Conservation (phyloP, 2,329 filamentous ascomycete genomes). For the Exophiala alcalophila region DNA sequence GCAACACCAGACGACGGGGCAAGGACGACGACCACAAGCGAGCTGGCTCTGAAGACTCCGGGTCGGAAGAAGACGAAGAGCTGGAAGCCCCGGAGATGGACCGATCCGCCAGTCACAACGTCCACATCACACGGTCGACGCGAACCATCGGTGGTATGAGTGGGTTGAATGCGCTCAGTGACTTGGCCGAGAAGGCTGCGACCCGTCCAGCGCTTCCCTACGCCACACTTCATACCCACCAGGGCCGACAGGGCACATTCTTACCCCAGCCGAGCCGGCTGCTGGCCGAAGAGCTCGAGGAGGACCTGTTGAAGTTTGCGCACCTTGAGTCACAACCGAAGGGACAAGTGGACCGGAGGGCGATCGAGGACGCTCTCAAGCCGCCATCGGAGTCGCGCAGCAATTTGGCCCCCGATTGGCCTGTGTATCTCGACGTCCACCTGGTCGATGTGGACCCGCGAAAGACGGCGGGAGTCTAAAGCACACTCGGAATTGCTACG, state of each 20-base stretch:
- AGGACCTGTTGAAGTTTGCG: slow-evolving; percentile 44
- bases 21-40: slow-evolving; percentile 42
- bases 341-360: slow-evolving; percentile 42
- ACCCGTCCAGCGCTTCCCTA: slow-evolving; percentile 47
- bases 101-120: slow-evolving; percentile 56
- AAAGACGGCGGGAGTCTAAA: slow-evolving; percentile 16
- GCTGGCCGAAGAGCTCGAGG: slow-evolving; percentile 48
- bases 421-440: slow-evolving; percentile 43
- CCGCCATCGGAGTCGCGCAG: slow-evolving; percentile 30
- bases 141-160: slow-evolving; percentile 49
- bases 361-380: slow-evolving; percentile 38
- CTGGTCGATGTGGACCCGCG: slow-evolving; percentile 37
- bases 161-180: slow-evolving; percentile 54
- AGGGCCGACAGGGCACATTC: slow-evolving; percentile 40
- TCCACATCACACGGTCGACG: slow-evolving; percentile 54
- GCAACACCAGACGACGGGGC: slow-evolving; percentile 35
- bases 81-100: slow-evolving; percentile 56
- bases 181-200: slow-evolving; percentile 52
- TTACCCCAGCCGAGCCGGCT: slow-evolving; percentile 42
- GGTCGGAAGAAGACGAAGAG: slow-evolving; percentile 42
- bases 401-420: slow-evolving; percentile 46
- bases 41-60: slow-evolving; percentile 41
- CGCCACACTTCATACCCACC: slow-evolving; percentile 46
- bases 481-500: too few species aligned
- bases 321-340: slow-evolving; percentile 39